A percentile compares a stretch with the other conserved stretches of the same genome.
phyloP scores from a whole-genome alignment of 768 basidiomycete genomes.

The Mycena polygramma region DNA sequence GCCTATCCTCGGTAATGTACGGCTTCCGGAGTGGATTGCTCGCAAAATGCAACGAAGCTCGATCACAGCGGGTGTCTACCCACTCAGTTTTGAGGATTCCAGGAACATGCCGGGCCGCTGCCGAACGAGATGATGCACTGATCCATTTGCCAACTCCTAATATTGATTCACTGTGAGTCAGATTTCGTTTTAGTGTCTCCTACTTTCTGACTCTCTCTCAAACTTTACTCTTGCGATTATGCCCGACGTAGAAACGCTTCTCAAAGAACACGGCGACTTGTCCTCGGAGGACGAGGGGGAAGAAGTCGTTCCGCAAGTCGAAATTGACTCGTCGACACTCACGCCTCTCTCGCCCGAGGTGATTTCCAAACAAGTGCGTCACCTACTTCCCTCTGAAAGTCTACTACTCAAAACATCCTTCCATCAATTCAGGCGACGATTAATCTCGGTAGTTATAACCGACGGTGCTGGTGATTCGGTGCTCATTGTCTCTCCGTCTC shows the following conservation, averaged over 20 bases:
- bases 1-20: no score
- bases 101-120: no score
- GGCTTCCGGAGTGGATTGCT: no score
- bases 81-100: no score
- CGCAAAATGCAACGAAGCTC: no score
- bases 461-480: conserved; percentile 19
- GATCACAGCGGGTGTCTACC: no score
- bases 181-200: not conserved
- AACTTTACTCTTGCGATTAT: conserved; percentile 48
- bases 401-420: not conserved
- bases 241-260: conserved; percentile 76
- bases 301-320: conserved; percentile 69
- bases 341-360: conserved; percentile 92
- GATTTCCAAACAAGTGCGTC: conserved; percentile 88
- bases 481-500: conserved; percentile 4
- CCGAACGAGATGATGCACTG: no score
- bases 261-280: conserved; percentile 74
- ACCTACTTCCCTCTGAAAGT: not conserved
- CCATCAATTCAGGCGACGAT: conserved; percentile 81
- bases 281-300: conserved; percentile 76
- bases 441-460: conserved; percentile 75
- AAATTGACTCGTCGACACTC: conserved; percentile 85
- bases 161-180: not conserved
- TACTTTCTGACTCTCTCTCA: not conserved
- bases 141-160: no score